A percentile compares a stretch with the other conserved stretches of the same genome.
phyloP scores from a whole-genome alignment of 2,329 filamentous ascomycete genomes.

The Fusarium sp. region DNA sequence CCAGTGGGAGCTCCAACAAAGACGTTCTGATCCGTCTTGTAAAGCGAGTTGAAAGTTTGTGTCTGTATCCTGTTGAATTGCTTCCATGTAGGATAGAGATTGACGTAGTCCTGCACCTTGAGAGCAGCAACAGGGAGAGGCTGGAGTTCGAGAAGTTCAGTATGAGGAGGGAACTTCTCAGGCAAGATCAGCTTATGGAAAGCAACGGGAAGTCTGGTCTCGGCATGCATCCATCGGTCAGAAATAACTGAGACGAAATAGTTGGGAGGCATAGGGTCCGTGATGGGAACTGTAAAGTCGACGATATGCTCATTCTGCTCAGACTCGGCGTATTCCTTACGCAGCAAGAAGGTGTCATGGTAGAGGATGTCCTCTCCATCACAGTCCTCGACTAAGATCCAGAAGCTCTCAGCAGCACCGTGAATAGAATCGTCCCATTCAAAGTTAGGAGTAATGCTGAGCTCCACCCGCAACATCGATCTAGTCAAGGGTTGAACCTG shows the following conservation, averaged over 20 bases:
- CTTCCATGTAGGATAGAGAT: slow-evolving; percentile 84
- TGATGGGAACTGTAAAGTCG: slow-evolving; percentile 96
- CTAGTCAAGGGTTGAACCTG: slow-evolving; percentile 95
- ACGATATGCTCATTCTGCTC: slow-evolving; percentile 95
- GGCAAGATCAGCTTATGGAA: slow-evolving; percentile 96
- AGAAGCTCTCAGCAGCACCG: slow-evolving; percentile 90
- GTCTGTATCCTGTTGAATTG: slow-evolving; percentile 98
- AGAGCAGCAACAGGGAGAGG: slow-evolving; percentile 89
- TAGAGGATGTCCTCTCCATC: slow-evolving; percentile 96
- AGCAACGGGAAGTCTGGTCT: slow-evolving; percentile 91
- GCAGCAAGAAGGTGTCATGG: slow-evolving; percentile 92
- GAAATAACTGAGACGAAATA: slow-evolving; percentile 97
- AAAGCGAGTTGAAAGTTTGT: slow-evolving; percentile 94
- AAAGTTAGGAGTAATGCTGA: slow-evolving; percentile 94
- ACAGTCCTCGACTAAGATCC: slow-evolving; percentile 97
- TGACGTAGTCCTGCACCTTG: slow-evolving; percentile 85
- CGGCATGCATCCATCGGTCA: slow-evolving; percentile 98
- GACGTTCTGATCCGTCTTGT: slow-evolving; percentile 91
- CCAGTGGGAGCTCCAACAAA: slow-evolving; percentile 93
- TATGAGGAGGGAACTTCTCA: slow-evolving; percentile 95
- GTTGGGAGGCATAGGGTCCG: slow-evolving; percentile 97
- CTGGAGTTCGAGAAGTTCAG: slow-evolving; percentile 90
- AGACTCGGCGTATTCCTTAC: slow-evolving; percentile 85
- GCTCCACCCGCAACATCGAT: slow-evolving; percentile 89
- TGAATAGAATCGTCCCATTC: slow-evolving; percentile 94